Conservation (phyloP, 179 eudicot genomes). For the Spergularia azorica region DNA sequence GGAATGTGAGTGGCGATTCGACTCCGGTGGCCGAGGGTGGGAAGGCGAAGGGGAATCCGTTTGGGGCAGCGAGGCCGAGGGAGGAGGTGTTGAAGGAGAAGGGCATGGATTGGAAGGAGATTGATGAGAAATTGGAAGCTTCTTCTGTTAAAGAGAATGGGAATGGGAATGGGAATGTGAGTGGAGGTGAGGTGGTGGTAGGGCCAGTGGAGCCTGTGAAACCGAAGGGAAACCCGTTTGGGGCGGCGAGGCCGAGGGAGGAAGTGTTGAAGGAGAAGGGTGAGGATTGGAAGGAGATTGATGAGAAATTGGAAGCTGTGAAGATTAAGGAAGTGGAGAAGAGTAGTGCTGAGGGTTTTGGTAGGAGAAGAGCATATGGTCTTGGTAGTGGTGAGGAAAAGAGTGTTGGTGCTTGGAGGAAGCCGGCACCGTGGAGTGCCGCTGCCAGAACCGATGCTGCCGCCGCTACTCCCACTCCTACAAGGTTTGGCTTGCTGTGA, state of each 20-base stretch:
- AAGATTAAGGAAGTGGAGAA: neutral
- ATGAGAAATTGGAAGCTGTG: conserved; percentile 21
- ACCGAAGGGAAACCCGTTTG: conserved; percentile 36
- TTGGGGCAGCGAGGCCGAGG: conserved; percentile 87
- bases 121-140: conserved; percentile 77
- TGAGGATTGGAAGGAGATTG: conserved; percentile 23
- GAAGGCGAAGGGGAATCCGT: conserved; percentile 65
- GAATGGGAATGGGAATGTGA: conserved; percentile 9
- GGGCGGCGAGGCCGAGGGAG: conserved; percentile 24
- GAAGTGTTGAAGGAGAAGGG: conserved; percentile 26
- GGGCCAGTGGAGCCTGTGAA: conserved; percentile 65
- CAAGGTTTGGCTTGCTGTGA: conserved; percentile 45
- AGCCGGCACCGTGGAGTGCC: conserved; percentile 29
- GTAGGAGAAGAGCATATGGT: conserved; percentile 59
- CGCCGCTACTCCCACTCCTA: conserved; percentile 23
- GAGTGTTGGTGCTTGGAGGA: conserved; percentile 76
- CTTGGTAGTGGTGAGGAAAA: conserved; percentile 40
- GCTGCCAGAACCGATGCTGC: conserved; percentile 3
- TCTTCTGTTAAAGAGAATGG: conserved; percentile 37
- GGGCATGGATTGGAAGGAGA: conserved; percentile 94
- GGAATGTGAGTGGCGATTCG: too few species aligned
- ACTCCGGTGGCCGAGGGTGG: conserved; percentile 25
- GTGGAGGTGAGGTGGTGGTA: conserved; percentile 32
- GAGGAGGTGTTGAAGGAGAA: conserved; percentile 88
- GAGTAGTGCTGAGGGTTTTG: conserved; percentile 26